phyloP scores from a whole-genome alignment of 2,329 filamentous ascomycete species.

The Diaporthe nobilis region DNA sequence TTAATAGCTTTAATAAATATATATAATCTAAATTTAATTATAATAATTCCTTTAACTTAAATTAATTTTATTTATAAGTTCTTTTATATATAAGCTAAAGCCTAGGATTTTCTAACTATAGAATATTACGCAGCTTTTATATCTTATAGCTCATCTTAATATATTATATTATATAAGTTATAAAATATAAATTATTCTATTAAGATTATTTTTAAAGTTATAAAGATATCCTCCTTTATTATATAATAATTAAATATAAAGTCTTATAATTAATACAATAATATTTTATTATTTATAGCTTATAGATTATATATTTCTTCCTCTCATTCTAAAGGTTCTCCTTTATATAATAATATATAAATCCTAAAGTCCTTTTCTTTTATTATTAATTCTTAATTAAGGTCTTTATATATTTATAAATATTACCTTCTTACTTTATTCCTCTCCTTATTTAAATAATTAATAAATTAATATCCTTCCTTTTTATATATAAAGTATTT shows the following conservation, averaged over 20 bases:
- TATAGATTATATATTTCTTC: neutral
- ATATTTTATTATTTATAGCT: neutral
- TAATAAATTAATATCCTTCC: neutral
- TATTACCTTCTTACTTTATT: no score
- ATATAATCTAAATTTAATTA: neutral
- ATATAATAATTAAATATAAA: neutral
- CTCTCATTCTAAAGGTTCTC: no score
- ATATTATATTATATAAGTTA: neutral
- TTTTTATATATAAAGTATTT: neutral
- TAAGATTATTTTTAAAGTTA: neutral
- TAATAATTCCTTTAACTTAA: no score
- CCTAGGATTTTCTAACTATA: neutral
- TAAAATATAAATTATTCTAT: neutral
- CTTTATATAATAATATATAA: no score
- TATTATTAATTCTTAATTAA: no score
- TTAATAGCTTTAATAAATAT: no score
- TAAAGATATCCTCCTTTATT: neutral
- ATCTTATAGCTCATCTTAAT: neutral
- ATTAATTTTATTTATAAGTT: no score
- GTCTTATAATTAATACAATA: neutral
- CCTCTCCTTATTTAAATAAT: no score
- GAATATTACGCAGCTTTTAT: neutral
- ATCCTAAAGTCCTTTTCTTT: no score
- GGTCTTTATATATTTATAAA: no score
- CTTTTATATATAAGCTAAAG: no score